Percentiles rank a stretch among this genome's conserved stretches.
Evolutionary conservation across 2,329 filamentous ascomycete genomes (phyloP).

Genomic region (Neofusicoccum umdonicola): DNA sequence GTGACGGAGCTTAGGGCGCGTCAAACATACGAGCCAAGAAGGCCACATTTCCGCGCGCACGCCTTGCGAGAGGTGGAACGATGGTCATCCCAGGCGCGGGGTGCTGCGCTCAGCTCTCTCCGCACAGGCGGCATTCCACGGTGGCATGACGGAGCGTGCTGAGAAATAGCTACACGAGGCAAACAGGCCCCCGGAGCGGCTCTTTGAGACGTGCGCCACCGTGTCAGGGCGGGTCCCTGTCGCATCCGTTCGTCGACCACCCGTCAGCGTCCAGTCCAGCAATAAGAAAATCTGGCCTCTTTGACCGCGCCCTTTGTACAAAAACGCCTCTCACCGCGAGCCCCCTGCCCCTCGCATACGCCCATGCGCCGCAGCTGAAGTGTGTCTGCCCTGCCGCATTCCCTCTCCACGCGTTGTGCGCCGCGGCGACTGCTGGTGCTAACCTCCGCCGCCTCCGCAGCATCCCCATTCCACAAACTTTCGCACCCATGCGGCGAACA

Average conservation of each 20-base stretch:
- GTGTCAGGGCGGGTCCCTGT: constrained; percentile 9
- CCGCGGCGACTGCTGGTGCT: constrained; percentile 17
- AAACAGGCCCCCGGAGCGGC: background rate
- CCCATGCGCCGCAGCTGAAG: constrained; percentile 18
- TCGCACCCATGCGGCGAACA: constrained; percentile 49
- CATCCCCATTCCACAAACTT: constrained; percentile 15
- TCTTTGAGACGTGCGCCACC: constrained; percentile 15
- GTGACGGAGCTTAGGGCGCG: background rate
- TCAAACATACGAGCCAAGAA: constrained; percentile 16
- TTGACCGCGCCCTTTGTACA: constrained; percentile 28
- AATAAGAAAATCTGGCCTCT: constrained; percentile 37
- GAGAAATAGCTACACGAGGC: background rate
- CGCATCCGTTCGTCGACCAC: background rate
- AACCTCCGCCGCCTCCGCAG: constrained; percentile 15
- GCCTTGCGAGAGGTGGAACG: background rate
- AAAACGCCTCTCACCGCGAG: constrained; percentile 22
- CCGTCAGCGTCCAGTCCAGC: background rate
- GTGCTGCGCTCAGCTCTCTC: background rate
- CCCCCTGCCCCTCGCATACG: constrained; percentile 23
- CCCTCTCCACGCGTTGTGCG: background rate
- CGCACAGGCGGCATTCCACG: background rate
- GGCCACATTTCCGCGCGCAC: background rate
- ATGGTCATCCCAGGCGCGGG: background rate
- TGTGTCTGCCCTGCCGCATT: background rate
- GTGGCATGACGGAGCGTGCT: constrained; percentile 11